Percentiles rank a stretch among this genome's conserved stretches.
Evolutionary conservation across 352 stramenopile genomes (phyloP).

Genomic region (Globisporangium splendens): DNA sequence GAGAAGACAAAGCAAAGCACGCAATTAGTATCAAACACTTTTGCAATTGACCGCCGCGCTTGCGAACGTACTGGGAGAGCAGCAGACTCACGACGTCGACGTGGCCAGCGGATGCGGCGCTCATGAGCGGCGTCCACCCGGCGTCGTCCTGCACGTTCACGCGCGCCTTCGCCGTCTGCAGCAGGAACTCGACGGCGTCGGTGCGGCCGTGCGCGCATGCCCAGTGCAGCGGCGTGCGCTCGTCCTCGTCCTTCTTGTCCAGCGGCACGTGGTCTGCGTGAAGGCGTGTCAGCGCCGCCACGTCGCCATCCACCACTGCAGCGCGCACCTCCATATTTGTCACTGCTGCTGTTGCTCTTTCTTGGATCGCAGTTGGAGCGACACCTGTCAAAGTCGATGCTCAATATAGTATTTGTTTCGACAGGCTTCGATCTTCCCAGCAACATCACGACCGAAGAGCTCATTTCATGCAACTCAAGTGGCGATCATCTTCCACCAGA

Average conservation of each 20-base stretch:
- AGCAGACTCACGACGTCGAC: conserved; percentile 48
- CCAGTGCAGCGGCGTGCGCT: conserved; percentile 74
- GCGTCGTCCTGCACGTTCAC: conserved; percentile 71
- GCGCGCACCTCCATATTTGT: conserved; percentile 27
- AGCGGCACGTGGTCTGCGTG: conserved; percentile 26
- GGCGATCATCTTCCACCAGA: too few species aligned
- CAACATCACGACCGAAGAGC: too few species aligned
- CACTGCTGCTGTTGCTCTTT: too few species aligned
- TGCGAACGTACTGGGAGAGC: conserved; percentile 41
- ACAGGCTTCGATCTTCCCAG: too few species aligned
- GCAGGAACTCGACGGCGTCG: conserved; percentile 61
- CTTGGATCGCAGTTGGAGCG: too few species aligned
- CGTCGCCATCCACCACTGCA: conserved; percentile 25
- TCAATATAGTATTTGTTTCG: too few species aligned
- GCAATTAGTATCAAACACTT: conserved; percentile 5
- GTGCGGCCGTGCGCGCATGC: conserved; percentile 36
- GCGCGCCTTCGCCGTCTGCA: conserved; percentile 26
- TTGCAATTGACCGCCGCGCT: too few species aligned
- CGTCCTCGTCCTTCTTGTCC: conserved; percentile 63
- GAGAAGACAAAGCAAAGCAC: background rate
- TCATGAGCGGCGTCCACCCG: conserved; percentile 78
- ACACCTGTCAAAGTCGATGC: too few species aligned
- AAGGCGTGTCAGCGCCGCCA: conserved; percentile 28
- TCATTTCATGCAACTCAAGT: too few species aligned
- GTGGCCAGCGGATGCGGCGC: conserved; percentile 58